Conservation (phyloP, 2,329 filamentous ascomycete species). For the Calonectria crousiana region DNA sequence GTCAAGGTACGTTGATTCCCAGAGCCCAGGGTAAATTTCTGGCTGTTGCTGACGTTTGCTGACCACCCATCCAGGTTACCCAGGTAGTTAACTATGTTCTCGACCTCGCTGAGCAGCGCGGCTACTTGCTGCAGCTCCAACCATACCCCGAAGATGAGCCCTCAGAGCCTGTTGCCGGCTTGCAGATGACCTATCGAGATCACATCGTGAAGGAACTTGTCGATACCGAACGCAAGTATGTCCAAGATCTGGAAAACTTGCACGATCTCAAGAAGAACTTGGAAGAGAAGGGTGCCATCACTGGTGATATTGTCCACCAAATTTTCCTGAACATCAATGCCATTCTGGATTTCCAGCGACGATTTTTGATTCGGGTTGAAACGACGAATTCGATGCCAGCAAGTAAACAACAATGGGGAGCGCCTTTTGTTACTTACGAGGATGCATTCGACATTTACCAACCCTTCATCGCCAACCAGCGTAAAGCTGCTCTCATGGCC, state of each 20-base stretch:
- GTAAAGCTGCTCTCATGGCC: constrained; percentile 88
- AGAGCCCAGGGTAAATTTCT: neutral
- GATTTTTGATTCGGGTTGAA: constrained; percentile 95
- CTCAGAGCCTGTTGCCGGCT: constrained; percentile 62
- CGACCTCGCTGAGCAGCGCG: constrained; percentile 84
- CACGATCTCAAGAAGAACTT: constrained; percentile 92
- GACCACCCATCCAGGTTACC: constrained; percentile 68
- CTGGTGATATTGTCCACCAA: constrained; percentile 90
- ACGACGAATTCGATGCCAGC: constrained; percentile 89
- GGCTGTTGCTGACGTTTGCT: neutral
- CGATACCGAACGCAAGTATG: constrained; percentile 96
- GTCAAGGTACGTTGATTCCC: constrained; percentile 76
- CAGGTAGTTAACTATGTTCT: constrained; percentile 94
- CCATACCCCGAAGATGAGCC: constrained; percentile 68
- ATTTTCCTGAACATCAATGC: constrained; percentile 98
- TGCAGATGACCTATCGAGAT: constrained; percentile 80
- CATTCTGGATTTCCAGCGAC: constrained; percentile 93
- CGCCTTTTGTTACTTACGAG: constrained; percentile 87
- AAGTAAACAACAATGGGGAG: constrained; percentile 89
- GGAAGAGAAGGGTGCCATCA: constrained; percentile 87
- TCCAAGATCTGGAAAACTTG: constrained; percentile 94
- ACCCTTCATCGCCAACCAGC: constrained; percentile 96
- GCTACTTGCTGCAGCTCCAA: constrained; percentile 74
- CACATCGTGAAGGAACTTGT: constrained; percentile 93
- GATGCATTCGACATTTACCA: constrained; percentile 94